phyloP scores from a whole-genome alignment of 2,329 filamentous ascomycete species.

The Stagonosporopsis rhizophila region DNA sequence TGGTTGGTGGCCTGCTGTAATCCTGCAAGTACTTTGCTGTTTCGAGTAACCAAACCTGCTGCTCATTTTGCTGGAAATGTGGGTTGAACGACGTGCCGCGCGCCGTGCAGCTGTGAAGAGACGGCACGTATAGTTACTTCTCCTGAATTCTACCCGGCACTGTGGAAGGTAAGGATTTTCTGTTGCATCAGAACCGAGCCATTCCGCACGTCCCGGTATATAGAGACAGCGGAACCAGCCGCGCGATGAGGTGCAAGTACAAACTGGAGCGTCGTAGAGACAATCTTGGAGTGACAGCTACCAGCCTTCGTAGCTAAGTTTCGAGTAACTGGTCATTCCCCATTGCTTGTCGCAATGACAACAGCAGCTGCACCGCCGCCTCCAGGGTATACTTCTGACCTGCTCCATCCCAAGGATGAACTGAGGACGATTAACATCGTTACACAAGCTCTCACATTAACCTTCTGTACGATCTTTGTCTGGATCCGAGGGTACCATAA shows the following conservation, averaged over 20 bases:
- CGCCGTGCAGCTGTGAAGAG: constrained; percentile 1
- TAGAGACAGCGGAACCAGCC: background rate
- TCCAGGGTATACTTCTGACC: constrained; percentile 10
- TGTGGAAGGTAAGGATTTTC: constrained; percentile 6
- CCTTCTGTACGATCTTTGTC: constrained; percentile 18
- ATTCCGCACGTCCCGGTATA: background rate
- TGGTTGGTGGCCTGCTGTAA: background rate
- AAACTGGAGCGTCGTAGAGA: background rate
- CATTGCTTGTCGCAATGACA: constrained; percentile 1
- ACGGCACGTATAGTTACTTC: constrained; percentile 6
- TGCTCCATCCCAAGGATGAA: constrained; percentile 18
- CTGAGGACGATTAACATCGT: constrained; percentile 21
- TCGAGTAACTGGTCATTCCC: background rate
- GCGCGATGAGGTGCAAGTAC: background rate
- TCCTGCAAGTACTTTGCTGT: constrained; percentile 10
- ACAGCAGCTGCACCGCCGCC: constrained; percentile 14
- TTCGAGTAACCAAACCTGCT: background rate
- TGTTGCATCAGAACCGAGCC: constrained; percentile 2
- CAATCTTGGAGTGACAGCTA: background rate
- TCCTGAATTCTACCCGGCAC: constrained; percentile 5
- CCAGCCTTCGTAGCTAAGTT: too few species aligned
- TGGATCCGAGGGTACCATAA: constrained; percentile 18
- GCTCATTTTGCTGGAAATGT: background rate
- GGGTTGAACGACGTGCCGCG: background rate
- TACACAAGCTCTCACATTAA: constrained; percentile 17